Base-by-base conservation (phyloP, 139 green algal genomes). In the Tetraselmis striata region DNA sequence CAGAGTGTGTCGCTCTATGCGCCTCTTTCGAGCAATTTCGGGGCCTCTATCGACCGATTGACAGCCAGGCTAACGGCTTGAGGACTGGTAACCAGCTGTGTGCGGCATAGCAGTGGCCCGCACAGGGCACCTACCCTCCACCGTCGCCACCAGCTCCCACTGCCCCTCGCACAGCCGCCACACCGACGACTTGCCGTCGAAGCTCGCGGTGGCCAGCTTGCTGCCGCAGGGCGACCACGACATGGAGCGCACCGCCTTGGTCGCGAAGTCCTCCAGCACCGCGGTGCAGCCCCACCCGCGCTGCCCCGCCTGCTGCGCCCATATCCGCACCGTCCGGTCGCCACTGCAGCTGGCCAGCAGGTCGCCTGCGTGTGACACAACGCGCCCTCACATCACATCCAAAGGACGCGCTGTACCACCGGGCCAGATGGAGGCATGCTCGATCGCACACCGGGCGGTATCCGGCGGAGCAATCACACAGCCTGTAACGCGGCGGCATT, bases 311-410 rank as follows among this genome's bases (percentile, higher is more conserved):
- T 78, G 0, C 45, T 81, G 81, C 1, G 32, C 74, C 96, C 96
- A 99, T 32, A 99, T 91, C 1, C 95, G 86, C 23, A 99, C 95
- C 1, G 94, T 97, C 58, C 90, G 94, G 83, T 99, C 96, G 11
- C 92, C 90, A 31, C 94, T 92, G 84, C 95, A 99, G 82, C 88
- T 96, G 1, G 96, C 96, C 5, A 99, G 83, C 32, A 85, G 84
- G 18, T 90, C 79, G 1, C 95, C 95, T 95, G 86, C 32, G 79
- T 27, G 31, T 79, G 5, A 11, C 1, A 75, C 5, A 45, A 11
- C 29, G 45, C 67, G n/a, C 79, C 45, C 11, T 67, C 18, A 67
- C 11, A 67, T n/a, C n/a, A n/a, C n/a, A n/a, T n/a, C n/a, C n/a
- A n/a, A n/a, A n/a, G n/a, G n/a, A 59, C 31, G 78, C 28, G 0